Base-by-base conservation (phyloP, 495 filamentous ascomycete species). In the Hypoxylon cercidicola region DNA sequence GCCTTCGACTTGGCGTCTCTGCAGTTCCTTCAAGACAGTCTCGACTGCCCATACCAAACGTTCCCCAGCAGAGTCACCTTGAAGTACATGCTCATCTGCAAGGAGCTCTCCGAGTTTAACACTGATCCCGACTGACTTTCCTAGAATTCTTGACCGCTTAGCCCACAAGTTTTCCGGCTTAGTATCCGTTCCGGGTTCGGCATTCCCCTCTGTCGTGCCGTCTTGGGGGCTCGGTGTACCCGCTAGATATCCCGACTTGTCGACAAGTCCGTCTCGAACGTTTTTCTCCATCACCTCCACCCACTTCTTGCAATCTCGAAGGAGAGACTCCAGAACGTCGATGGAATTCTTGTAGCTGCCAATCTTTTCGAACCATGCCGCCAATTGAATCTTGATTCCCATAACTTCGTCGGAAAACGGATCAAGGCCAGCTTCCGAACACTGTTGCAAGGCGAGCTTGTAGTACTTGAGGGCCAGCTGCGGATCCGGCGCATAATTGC, bases 391-490 rank as follows among this genome's bases (percentile, higher is more conserved):
- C 77, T 91, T 95, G 16, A 99, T 85, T 0, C 95, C 95, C 46
- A 97, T 79, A 12, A 97, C 85, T 69, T 97, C 95, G 59, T 97
- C 90, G 2, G 89, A 91, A 67, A 92, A 95, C 2, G 90, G 90
- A 73, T 97, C 91, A 78, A 99, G 87, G 0, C 86, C 85, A 40
- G 89, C 64, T 69, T 93, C 87, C 16, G 84, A 74, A 34, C 90
- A 91, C 13, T 87, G 80, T 60, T 82, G 77, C 40, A 98, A 74
- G 2, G 94, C 95, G 46, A 88, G 80, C 43, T 85, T 85, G 74
- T 96, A 98, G 75, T 92, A 89, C 53, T 90, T 88, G 37, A 96
- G 76, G 1, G 95, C 93, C 47, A 86, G 81, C 46, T 85, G 77
- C n/a, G 89, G 86, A 40, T 95, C 85, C 8, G 88, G 78, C 28